A percentile compares a stretch with the other conserved stretches of the same genome.
phyloP scores from a whole-genome alignment of 306 rosid species.

The Rosa chinensis region DNA sequence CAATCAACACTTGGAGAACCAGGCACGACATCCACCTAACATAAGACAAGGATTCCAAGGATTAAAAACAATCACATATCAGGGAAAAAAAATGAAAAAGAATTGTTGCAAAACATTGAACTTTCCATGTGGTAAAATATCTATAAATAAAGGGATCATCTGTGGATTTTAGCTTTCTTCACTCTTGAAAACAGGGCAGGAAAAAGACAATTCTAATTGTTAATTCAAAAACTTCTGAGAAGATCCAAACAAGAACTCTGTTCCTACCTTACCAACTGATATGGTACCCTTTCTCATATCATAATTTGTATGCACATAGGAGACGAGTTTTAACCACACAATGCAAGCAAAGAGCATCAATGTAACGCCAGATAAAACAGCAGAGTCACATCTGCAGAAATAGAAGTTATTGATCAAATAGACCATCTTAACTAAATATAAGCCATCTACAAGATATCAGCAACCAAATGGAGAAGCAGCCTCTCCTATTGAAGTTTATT shows the following conservation, averaged over 20 bases:
- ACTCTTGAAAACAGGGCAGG: slow-evolving; percentile 7
- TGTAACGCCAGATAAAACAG: slow-evolving; percentile 72
- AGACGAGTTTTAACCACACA: slow-evolving; percentile 86
- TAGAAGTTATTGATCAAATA: slow-evolving; percentile 16
- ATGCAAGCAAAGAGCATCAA: slow-evolving; percentile 82
- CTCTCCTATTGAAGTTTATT: background rate
- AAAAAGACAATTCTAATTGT: background rate
- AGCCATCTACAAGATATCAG: background rate
- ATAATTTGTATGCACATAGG: slow-evolving; percentile 82
- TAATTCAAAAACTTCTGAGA: background rate
- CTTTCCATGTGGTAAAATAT: background rate
- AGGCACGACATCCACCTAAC: slow-evolving; percentile 63
- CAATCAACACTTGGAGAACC: slow-evolving; percentile 40
- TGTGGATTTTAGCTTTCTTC: background rate
- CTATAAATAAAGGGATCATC: background rate
- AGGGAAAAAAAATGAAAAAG: background rate
- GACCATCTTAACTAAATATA: slow-evolving; percentile 4
- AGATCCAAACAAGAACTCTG: background rate
- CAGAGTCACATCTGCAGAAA: slow-evolving; percentile 79
- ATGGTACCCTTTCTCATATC: slow-evolving; percentile 60
- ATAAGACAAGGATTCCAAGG: slow-evolving; percentile 26
- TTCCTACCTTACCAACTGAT: slow-evolving; percentile 68
- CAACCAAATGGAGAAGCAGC: background rate
- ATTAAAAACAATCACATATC: slow-evolving; percentile 11
- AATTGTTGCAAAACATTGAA: background rate